phyloP scores from a whole-genome alignment of 2,329 filamentous ascomycete species.

The Beauveria australis region DNA sequence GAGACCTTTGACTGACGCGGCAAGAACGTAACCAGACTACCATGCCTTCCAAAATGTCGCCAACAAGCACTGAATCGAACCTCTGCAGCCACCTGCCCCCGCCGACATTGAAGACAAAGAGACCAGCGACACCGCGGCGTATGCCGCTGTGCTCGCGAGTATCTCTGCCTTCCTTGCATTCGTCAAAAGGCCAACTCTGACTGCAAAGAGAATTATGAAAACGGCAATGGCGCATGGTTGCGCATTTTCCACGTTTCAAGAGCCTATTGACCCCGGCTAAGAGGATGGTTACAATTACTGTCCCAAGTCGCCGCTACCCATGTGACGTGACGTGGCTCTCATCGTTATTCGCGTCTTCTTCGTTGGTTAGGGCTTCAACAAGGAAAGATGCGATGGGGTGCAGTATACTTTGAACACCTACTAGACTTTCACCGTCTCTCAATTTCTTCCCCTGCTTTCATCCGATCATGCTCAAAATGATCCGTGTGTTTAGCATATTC shows the following conservation, averaged over 20 bases:
- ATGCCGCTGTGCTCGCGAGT: constrained; percentile 6
- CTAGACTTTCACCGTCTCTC: background rate
- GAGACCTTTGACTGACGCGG: too few relatives aligned
- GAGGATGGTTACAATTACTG: too few relatives aligned
- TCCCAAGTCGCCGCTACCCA: too few relatives aligned
- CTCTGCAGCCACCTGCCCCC: background rate
- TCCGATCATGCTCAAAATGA: background rate
- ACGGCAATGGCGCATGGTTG: constrained; percentile 13
- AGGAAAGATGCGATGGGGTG: too few relatives aligned
- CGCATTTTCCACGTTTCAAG: background rate
- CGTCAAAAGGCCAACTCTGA: constrained; percentile 13
- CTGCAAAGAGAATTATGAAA: constrained; percentile 14
- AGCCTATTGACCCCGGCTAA: too few relatives aligned
- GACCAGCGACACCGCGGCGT: background rate
- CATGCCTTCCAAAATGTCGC: too few relatives aligned
- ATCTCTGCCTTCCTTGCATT: constrained; percentile 12
- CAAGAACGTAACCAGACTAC: too few relatives aligned
- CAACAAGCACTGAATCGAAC: background rate
- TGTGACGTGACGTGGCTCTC: too few relatives aligned
- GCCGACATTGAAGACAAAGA: background rate
- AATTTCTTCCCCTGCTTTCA: background rate
- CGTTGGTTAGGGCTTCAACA: too few relatives aligned
- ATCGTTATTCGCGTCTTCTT: too few relatives aligned
- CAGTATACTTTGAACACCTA: too few relatives aligned
- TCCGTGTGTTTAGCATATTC: background rate